These are phyloP conservation scores for Mycena amicta DNA, from an alignment of 768 basidiomycete genomes.

Conservation along the genomic window DNA sequence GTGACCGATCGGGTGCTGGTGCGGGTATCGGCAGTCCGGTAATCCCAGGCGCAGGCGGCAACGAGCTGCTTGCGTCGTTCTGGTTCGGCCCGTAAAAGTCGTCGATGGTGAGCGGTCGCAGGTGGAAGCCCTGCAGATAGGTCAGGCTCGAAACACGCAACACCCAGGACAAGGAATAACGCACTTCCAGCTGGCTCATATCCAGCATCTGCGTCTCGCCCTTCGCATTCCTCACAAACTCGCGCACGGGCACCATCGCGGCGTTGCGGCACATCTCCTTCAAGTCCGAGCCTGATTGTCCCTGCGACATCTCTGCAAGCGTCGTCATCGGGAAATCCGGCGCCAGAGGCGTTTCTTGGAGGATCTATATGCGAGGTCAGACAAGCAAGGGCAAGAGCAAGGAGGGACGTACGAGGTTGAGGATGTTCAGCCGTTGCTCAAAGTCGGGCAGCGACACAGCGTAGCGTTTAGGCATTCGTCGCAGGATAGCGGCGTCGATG, in stretches of 20 bases:
- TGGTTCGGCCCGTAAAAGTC: constrained; percentile 56
- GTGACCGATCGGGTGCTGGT: not conserved
- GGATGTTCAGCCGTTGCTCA: constrained; percentile 82
- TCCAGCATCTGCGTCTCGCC: constrained; percentile 44
- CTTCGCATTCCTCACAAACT: constrained; percentile 64
- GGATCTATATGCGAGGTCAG: constrained; percentile 67
- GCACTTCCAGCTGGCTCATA: constrained; percentile 53
- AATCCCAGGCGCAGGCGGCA: constrained; percentile 8
- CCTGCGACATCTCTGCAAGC: constrained; percentile 71
- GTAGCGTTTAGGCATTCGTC: constrained; percentile 99
- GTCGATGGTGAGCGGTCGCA: constrained; percentile 68
- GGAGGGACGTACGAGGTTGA: constrained; percentile 60
- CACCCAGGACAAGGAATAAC: constrained; percentile 1
- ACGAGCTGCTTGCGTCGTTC: constrained; percentile 1
- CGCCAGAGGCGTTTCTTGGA: constrained; percentile 73
- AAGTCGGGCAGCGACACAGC: constrained; percentile 77
- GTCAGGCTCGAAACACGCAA: not conserved
- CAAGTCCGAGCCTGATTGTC: constrained; percentile 87
- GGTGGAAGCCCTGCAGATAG: constrained; percentile 67
- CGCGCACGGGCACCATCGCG: constrained; percentile 89
- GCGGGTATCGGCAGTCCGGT: not conserved
- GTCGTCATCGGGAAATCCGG: constrained; percentile 59
- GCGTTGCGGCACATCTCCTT: constrained; percentile 92
- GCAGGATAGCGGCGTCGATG: constrained; percentile 81
- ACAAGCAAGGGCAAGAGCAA: not conserved